Conservation (phyloP, 2,329 filamentous ascomycete species). For the Pseudogymnoascus sp. region DNA sequence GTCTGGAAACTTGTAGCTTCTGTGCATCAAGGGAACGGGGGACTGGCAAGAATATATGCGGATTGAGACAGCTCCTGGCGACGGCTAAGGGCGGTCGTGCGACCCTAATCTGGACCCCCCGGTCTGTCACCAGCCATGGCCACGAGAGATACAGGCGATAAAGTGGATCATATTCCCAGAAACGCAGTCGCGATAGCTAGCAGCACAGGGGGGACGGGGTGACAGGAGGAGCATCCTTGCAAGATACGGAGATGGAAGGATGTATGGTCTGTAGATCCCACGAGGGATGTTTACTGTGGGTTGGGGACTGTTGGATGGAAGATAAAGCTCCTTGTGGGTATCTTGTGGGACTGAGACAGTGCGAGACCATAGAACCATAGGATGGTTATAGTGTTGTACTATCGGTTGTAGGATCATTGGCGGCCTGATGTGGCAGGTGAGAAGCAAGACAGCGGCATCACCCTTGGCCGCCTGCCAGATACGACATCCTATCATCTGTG, state of each 20-base stretch:
- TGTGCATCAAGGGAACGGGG: background rate
- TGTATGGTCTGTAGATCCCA: background rate
- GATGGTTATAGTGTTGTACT: background rate
- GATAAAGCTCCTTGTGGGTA: background rate
- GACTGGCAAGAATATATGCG: conserved; percentile 3
- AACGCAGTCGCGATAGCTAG: conserved; percentile 2
- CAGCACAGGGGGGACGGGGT: background rate
- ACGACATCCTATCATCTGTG: background rate
- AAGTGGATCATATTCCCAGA: background rate
- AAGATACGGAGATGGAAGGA: background rate
- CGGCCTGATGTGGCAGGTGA: background rate
- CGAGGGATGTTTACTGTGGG: background rate
- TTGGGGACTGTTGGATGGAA: background rate
- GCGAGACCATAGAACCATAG: background rate
- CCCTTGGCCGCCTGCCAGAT: background rate
- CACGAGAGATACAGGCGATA: background rate
- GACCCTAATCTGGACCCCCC: background rate
- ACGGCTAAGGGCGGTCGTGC: conserved; percentile 2
- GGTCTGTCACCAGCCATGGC: background rate
- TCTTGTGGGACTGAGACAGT: background rate
- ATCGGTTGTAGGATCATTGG: background rate
- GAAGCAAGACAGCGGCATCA: background rate
- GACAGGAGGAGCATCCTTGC: background rate
- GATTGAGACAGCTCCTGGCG: background rate
- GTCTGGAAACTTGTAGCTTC: conserved; percentile 5